These are phyloP conservation scores for Penicillium janthinellum DNA, from an alignment of 2,329 filamentous ascomycete genomes.

Conservation along the genomic window DNA sequence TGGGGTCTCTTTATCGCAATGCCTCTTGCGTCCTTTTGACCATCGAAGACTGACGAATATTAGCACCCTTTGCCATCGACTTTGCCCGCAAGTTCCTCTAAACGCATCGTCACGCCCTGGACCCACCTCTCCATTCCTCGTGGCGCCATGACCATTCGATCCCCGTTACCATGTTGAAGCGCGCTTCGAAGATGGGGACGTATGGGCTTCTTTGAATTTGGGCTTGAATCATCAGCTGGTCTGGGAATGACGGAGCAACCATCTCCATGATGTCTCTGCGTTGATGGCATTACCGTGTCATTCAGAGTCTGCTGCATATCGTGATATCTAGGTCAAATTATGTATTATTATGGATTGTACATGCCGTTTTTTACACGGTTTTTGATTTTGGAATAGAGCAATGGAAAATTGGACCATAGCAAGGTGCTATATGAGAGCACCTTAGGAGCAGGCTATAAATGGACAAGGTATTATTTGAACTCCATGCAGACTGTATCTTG, in stretches of 20 bases:
- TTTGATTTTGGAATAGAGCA: conserved; percentile 23
- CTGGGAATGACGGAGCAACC: not conserved
- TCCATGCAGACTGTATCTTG: not conserved
- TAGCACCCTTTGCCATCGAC: conserved; percentile 54
- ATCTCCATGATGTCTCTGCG: not conserved
- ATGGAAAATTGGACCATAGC: conserved; percentile 15
- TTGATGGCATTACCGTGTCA: conserved; percentile 5
- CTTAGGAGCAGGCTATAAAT: not conserved
- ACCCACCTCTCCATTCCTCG: conserved; percentile 5
- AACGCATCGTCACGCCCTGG: conserved; percentile 18
- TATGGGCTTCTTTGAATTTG: not conserved
- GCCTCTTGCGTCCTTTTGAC: not conserved
- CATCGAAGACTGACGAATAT: not conserved
- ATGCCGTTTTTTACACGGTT: conserved; percentile 24
- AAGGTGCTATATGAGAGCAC: not conserved
- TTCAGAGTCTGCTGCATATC: conserved; percentile 6
- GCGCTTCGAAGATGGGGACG: not conserved
- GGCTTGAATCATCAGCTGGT: not conserved
- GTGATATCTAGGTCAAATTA: conserved; percentile 17
- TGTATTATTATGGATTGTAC: conserved; percentile 40
- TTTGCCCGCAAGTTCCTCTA: conserved; percentile 52
- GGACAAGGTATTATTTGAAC: not conserved
- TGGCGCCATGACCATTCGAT: conserved; percentile 9
- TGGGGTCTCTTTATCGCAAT: not conserved
- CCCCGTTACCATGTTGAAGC: conserved; percentile 8